phyloP scores from a whole-genome alignment of 495 filamentous ascomycete species.

The Pseudomonodictys pantanalensis region DNA sequence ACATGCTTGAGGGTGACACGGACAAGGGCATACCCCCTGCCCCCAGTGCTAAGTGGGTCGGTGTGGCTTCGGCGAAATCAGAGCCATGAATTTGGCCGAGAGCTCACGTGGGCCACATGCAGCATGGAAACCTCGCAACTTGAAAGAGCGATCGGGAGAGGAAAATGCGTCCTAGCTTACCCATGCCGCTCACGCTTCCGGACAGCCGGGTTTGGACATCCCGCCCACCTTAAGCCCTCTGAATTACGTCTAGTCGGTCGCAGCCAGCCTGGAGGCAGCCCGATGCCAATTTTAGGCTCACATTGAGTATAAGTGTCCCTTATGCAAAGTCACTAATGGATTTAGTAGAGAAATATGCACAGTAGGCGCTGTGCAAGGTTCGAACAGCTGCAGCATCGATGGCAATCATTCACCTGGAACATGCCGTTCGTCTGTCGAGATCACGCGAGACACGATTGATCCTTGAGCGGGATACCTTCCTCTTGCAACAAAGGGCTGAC shows the following conservation, averaged over 20 bases:
- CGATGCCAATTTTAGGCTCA: no score
- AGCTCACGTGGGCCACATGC: constrained; percentile 23
- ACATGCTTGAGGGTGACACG: constrained; percentile 2
- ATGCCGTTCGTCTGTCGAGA: background rate
- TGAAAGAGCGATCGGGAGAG: background rate
- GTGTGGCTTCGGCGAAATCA: constrained; percentile 20
- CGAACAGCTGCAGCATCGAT: background rate
- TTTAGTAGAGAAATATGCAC: background rate
- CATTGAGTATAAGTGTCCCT: no score
- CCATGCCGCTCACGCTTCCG: constrained; percentile 6
- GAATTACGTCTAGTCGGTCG: no score
- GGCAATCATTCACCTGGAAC: background rate
- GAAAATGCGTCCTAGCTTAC: background rate
- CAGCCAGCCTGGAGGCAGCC: no score
- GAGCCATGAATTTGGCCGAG: constrained; percentile 18
- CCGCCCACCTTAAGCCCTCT: no score
- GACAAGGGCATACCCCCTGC: constrained; percentile 21
- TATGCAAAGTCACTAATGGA: background rate
- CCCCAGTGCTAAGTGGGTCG: constrained; percentile 17
- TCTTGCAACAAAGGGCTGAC: constrained; percentile 13
- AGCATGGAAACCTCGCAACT: constrained; percentile 5
- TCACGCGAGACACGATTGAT: background rate
- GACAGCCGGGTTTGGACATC: constrained; percentile 22
- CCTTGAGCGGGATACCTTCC: constrained; percentile 20
- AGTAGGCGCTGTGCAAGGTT: no score